Base-by-base conservation (phyloP, 2,329 filamentous ascomycete species). In the Apiospora pterosperma region DNA sequence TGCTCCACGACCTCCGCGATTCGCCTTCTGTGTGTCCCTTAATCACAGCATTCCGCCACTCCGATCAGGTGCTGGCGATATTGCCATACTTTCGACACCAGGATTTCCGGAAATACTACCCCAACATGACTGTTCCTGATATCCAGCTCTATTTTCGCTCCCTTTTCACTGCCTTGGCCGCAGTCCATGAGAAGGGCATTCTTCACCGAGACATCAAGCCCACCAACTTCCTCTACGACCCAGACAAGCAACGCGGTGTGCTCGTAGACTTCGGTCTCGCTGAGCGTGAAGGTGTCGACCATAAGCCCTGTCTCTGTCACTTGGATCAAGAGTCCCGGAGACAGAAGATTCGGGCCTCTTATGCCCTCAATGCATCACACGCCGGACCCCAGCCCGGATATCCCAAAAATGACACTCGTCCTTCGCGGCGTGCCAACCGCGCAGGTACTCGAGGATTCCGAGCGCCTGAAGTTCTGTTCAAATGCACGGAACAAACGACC, bases 201-300 rank as follows among this genome's bases (percentile, higher is more conserved):
- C 86, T 99, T 23, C 96, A 99, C 75, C 89, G 94, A 68, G 94
- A 98, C 74, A 97, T 98, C 75, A 98, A 98, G 75, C 96, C 96
- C 6, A 99, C 96, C 25, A 98, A 98, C 75, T 98, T 98, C 72
- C 85, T 98, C 42, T 98, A 98, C 79, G 93, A 97, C 69, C 92
- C 92, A 0, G 81, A 88, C 12, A 88, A 89, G 52, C 88, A 90
- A 71, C 89, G 92, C 63, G 96, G 96, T 44, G 95, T 99, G 2
- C 85, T 99, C 0, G 96, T 99, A n/a, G 96, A 99, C 75, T 99
- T 99, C 80, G 96, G 96, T n/a, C 86, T 99, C 19, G 96, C 96
- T 39, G 96, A 99, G 80, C 84, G 89, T 61, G 88, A 92, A 74
- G 90, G 92, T 25, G 88, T 88, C 28, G 93, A 96, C 62, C 86